These are phyloP conservation scores for Neofusicoccum kwambonambiense DNA, from an alignment of 2,329 filamentous ascomycete genomes.

Conservation along the genomic window DNA sequence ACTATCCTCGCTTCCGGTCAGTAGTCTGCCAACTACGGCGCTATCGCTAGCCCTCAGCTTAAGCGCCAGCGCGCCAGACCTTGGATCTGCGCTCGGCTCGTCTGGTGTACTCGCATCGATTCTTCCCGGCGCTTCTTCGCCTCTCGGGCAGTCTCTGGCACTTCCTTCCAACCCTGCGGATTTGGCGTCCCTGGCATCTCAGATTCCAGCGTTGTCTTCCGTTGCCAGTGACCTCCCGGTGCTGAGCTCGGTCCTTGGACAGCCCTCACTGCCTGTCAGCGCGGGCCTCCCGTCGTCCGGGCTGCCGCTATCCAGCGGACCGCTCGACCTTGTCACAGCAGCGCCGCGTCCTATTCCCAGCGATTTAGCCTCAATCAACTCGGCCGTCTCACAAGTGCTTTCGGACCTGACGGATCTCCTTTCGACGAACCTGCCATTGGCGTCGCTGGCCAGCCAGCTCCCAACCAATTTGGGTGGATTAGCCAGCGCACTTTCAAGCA, in stretches of 20 bases:
- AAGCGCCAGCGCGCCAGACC: not conserved
- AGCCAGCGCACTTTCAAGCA: not conserved
- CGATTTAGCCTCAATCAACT: not conserved
- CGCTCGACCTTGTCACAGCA: not conserved
- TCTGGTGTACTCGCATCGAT: not conserved
- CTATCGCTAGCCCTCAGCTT: not conserved
- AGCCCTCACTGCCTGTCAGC: not conserved
- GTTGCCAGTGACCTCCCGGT: not conserved
- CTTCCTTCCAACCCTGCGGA: not conserved
- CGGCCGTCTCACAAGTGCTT: not conserved
- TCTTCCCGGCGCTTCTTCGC: too few relatives aligned
- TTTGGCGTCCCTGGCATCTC: not conserved
- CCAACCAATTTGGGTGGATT: too few relatives aligned
- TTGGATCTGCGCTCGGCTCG: too few relatives aligned
- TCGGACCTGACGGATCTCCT: not conserved
- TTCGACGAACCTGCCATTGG: not conserved
- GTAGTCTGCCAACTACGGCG: not conserved
- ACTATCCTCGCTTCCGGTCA: not conserved
- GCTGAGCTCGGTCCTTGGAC: not conserved
- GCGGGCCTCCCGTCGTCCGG: not conserved
- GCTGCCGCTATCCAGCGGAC: not conserved
- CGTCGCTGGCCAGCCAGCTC: not conserved
- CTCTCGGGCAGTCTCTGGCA: not conserved
- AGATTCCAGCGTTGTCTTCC: not conserved
- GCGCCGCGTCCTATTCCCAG: not conserved